Conservation (phyloP, 352 stramenopile genomes). For the Phytophthora foliorum region DNA sequence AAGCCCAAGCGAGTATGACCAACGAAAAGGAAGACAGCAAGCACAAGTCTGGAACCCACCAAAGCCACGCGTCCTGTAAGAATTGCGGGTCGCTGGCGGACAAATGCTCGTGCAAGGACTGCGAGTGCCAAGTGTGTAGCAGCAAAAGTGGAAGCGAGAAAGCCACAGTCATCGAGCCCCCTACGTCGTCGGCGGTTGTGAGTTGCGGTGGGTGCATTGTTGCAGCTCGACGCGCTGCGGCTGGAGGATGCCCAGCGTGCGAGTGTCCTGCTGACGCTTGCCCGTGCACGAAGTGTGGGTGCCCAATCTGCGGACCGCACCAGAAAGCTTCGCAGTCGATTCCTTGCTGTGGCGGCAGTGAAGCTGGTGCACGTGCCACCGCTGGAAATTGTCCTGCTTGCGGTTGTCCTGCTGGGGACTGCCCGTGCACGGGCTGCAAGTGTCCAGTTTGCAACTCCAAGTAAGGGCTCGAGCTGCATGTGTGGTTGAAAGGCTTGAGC, state of each 20-base stretch:
- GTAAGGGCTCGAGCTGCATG: slow-evolving; percentile 11
- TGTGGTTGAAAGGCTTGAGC: background rate
- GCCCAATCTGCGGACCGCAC: slow-evolving; percentile 21
- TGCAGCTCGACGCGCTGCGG: slow-evolving; percentile 23
- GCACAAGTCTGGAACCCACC: background rate
- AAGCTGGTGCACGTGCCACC: slow-evolving; percentile 13
- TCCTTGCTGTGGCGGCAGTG: slow-evolving; percentile 5
- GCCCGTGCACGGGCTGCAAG: slow-evolving; percentile 28
- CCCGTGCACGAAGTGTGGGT: slow-evolving; percentile 31
- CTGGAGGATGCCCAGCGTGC: slow-evolving; percentile 30
- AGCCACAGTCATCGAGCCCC: slow-evolving; percentile 9
- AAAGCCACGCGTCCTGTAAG: slow-evolving; percentile 33
- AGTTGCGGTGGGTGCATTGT: slow-evolving; percentile 28
- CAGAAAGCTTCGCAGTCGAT: slow-evolving; percentile 7
- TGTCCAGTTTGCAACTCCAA: slow-evolving; percentile 27
- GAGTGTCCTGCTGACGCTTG: slow-evolving; percentile 25
- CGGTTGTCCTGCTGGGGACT: slow-evolving; percentile 28
- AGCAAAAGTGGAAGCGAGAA: slow-evolving; percentile 9
- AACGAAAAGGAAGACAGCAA: background rate
- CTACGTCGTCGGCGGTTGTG: slow-evolving; percentile 30
- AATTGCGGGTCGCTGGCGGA: slow-evolving; percentile 34
- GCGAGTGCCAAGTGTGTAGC: slow-evolving; percentile 42
- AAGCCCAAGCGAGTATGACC: background rate
- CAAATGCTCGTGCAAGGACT: slow-evolving; percentile 48
- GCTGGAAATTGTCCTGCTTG: slow-evolving; percentile 30